Conservation (phyloP, 257 asterid genomes). For the Solanum medicagineum region DNA sequence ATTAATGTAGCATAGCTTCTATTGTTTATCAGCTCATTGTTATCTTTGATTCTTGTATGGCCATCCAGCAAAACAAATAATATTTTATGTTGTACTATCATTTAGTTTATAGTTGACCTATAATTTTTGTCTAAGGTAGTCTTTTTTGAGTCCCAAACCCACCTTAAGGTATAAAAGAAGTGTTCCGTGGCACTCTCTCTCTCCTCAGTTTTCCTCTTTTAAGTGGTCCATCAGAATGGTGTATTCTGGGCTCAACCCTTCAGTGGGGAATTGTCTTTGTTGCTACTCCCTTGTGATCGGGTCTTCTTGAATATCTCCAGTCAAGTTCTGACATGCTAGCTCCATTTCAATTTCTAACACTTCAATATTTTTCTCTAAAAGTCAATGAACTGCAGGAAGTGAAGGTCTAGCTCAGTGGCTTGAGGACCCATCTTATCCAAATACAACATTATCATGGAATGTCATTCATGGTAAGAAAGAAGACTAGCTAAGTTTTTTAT, state of each 20-base stretch:
- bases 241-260: background rate
- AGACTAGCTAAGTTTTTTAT: background rate
- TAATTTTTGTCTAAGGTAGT: background rate
- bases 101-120: background rate
- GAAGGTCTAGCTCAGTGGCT: conserved; percentile 59
- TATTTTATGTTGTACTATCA: background rate
- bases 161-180: background rate
- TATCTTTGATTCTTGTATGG: background rate
- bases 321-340: background rate
- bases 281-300: background rate
- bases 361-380: conserved; percentile 9
- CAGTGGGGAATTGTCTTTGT: background rate
- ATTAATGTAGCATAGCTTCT: background rate
- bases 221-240: background rate
- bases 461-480: conserved; percentile 49
- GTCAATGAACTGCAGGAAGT: conserved; percentile 31
- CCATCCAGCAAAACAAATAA: background rate
- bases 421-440: conserved; percentile 56
- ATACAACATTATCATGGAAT: conserved; percentile 48
- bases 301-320: background rate
- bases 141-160: background rate
- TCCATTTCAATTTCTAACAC: background rate
- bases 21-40: background rate
- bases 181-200: background rate
- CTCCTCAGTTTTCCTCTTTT: background rate